Base-by-base conservation (phyloP, 2,329 filamentous ascomycete genomes). In the Aaosphaeria arxii region DNA sequence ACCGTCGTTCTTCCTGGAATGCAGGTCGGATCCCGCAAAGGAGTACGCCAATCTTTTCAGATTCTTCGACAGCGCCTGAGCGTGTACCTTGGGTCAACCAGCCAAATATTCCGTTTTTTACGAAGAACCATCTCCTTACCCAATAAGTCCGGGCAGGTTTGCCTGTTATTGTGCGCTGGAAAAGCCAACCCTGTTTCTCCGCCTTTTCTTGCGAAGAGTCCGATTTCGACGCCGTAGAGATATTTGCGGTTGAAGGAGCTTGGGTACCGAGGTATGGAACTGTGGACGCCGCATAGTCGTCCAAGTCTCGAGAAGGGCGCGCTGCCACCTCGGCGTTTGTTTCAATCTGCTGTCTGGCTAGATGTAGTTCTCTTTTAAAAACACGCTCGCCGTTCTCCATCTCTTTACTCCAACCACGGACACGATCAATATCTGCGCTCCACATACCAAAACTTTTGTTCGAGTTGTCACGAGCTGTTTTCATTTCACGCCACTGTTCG, bases 151-250 rank as follows among this genome's bases (percentile, higher is more conserved):
- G 81, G 11, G 91, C 88, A 0, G 92, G 92, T 69, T 96, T 97
- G 33, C 91, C 91, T 1, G 88, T 85, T 6, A 91, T 75, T 1
- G 86, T 88, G 44, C 90, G 82, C 57, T 96, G 70, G 67, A 91
- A 95, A 2, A 99, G 74, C 94, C 94, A 99, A 3, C 92, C 91
- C 69, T 97, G 94, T 70, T 96, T 97, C 70, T 96, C 91, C 54
- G 62, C 75, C 66, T 68, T 81, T 63, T 63, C 69, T 17, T 74
- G 73, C 39, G 70, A 68, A 1, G 53, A 50, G 11, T 70, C 65
- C 41, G 78, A 78, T 48, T 85, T 84, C 7, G 87, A 72, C 44
- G 80, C 71, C 4, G 69, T 65, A 28, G 72, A 64, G 2, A 71
- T 53, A 39, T 71, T 76, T 9, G 76, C 69, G 0, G 76, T 82